A percentile compares a stretch with the other conserved stretches of the same genome.
Conservation (phyloP, 345 rosid species). For the Corymbia maculata region DNA sequence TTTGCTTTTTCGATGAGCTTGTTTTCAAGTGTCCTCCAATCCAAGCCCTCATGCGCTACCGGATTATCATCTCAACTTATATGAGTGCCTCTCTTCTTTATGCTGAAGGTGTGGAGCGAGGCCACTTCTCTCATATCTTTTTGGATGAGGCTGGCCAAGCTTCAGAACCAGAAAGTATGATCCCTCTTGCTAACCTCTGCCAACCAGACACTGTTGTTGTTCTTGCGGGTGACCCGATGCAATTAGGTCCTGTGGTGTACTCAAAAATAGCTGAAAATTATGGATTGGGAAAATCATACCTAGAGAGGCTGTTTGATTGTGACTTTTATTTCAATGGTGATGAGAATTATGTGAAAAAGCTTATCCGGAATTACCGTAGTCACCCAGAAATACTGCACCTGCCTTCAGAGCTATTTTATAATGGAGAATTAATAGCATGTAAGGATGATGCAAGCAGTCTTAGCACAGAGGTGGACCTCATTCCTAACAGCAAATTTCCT, state of each 20-base stretch:
- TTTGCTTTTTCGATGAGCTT: constrained; percentile 59
- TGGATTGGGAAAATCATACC: constrained; percentile 72
- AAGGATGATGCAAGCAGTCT: constrained; percentile 49
- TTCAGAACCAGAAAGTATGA: constrained; percentile 93
- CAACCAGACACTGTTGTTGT: constrained; percentile 61
- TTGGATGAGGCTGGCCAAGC: constrained; percentile 97
- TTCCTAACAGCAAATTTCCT: constrained; percentile 69
- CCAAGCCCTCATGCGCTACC: constrained; percentile 34
- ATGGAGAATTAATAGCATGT: constrained; percentile 68
- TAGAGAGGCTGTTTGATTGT: constrained; percentile 67
- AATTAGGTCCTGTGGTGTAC: constrained; percentile 84
- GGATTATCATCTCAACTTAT: constrained; percentile 68
- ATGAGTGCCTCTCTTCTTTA: constrained; percentile 76
- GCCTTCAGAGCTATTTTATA: constrained; percentile 75
- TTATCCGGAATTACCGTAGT: constrained; percentile 71
- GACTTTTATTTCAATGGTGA: constrained; percentile 38
- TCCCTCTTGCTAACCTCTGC: constrained; percentile 61
- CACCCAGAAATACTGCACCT: constrained; percentile 77
- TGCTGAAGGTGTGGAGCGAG: constrained; percentile 63
- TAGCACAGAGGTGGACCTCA: constrained; percentile 21
- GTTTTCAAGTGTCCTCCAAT: constrained; percentile 72
- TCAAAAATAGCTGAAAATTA: constrained; percentile 50
- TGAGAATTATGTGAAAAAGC: constrained; percentile 62
- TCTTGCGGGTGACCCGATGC: constrained; percentile 97
- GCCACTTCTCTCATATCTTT: constrained; percentile 90